These are phyloP conservation scores for sweet orange (Citrus sinensis) DNA, from an alignment of 345 rosid species.

Conservation along the genomic window DVS_A1.0 CM039165.1:10034501-10035000, in stretches of 20 bases:
- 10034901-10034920: background rate
- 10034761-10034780: background rate
- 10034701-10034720: background rate
- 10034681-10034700: conserved; percentile 13
- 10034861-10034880: too few species aligned
- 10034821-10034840: too few species aligned
- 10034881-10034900: too few species aligned
- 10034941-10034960: background rate
- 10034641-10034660: conserved; percentile 25
- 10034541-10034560: conserved; percentile 22
- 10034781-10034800: background rate
- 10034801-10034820: too few species aligned
- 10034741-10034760: conserved; percentile 12
- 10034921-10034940: background rate
- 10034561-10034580: conserved; percentile 18
- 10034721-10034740: conserved; percentile 16
- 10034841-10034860: too few species aligned
- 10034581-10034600: background rate
- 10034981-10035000: background rate
- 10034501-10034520: conserved; percentile 8
- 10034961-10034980: background rate
- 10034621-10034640: conserved; percentile 28
- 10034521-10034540: conserved; percentile 29
- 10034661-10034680: conserved; percentile 37
- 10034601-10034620: conserved; percentile 1